Conservation (phyloP, 176 grass and related monocot genomes). For the Zea mays region Zm-B73-REFERENCE-NAM-5.0 NC_050096.1:27922501-27923000, state of each 20-base stretch:
- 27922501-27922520: conserved; percentile 92
- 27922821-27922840: conserved; percentile 70
- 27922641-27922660: conserved; percentile 79
- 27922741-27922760: no score
- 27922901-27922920: not conserved
- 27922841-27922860: conserved; percentile 97
- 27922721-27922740: no score
- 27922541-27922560: not conserved
- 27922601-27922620: conserved; percentile 42
- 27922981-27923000: conserved; percentile 66
- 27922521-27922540: conserved; percentile 32
- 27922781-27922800: conserved; percentile 75
- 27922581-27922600: not conserved
- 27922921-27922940: no score
- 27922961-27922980: no score
- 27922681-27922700: not conserved
- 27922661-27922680: conserved; percentile 66
- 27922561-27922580: no score
- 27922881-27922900: conserved; percentile 23
- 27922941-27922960: no score
- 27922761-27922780: not conserved
- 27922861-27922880: conserved; percentile 52
- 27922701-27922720: no score
- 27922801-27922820: conserved; percentile 80
- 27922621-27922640: conserved; percentile 93